Evolutionary conservation across 2,329 filamentous ascomycete species (phyloP), one percentile per base, ranked within the genome.

Genomic region (Dothistroma pini): DNA sequence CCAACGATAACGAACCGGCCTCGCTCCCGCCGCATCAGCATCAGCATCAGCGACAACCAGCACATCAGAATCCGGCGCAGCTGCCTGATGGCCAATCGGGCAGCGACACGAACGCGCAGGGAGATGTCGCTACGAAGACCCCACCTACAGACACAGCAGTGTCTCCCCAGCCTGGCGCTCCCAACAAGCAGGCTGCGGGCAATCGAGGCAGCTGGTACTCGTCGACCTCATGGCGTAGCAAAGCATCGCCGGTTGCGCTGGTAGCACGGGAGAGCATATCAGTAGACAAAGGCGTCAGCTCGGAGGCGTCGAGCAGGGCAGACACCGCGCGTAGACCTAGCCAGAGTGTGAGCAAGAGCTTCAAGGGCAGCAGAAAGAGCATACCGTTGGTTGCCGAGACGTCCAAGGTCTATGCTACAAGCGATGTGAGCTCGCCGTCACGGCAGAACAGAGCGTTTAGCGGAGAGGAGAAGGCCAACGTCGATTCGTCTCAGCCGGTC

Each of bases 241-340:
- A 81, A 69, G 77, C 79, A 11, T 75, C 76, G 11, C 75, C 79
- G 1, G 74, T 79, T 9, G 78, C 79, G n/a, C 74, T 78, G 66
- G 77, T 79, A 8, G 77, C 77, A 9, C 74, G 73, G 29, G 78
- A 81, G 66, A 80, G 75, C 64, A 77, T 81, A 29, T 74, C 72
- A 31, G 79, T 79, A 4, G 74, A 74, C 51, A 75, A 76, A 52
- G 77, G 78, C 22, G 73, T 77, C 1, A 78, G 77, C 4, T 75
- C 75, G 16, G 77, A 79, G 34, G 60, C 60, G 10, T 61, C 64
- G 57, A 68, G 76, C 31, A 58, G 72, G 9, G 67, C 55, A 10
- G 70, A 75, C 41, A 67, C 66, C 11, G 73, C 55, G 19, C 63
- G 66, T 25, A 58, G 62, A 32, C 70, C 69, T 35, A 71, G 69